Evolutionary conservation across 1,284 basidiomycete species (phyloP).

Genomic region (Ustilago crameri): DNA sequence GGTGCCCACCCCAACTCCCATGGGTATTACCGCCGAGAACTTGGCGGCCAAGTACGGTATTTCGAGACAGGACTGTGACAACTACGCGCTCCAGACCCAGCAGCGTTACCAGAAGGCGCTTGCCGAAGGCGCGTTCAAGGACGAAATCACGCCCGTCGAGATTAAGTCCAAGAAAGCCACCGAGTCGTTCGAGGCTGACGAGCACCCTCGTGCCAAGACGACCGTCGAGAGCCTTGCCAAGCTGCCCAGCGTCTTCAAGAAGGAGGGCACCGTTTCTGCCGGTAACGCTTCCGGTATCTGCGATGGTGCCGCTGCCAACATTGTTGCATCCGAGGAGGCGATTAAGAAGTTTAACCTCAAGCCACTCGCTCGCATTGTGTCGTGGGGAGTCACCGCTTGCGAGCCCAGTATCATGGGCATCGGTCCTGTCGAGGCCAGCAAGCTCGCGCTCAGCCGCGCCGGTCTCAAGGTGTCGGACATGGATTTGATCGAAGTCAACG

Average conservation of each 20-base stretch:
- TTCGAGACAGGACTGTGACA: constrained; percentile 84
- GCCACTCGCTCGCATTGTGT: constrained; percentile 89
- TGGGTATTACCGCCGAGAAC: constrained; percentile 82
- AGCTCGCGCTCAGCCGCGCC: constrained; percentile 68
- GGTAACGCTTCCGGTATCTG: constrained; percentile 96
- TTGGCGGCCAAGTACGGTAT: constrained; percentile 87
- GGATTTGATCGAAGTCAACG: constrained; percentile 73
- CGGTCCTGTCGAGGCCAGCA: constrained; percentile 72
- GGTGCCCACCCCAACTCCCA: constrained; percentile 71
- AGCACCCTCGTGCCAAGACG: constrained; percentile 78
- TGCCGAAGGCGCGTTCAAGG: constrained; percentile 69
- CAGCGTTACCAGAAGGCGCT: constrained; percentile 69
- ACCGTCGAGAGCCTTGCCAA: constrained; percentile 90
- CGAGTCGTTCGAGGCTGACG: constrained; percentile 69
- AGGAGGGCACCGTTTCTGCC: constrained; percentile 88
- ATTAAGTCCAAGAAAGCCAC: constrained; percentile 66
- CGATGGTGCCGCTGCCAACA: constrained; percentile 95
- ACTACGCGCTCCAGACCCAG: constrained; percentile 68
- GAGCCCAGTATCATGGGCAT: constrained; percentile 74
- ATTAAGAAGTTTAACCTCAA: constrained; percentile 84
- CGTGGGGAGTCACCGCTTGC: constrained; percentile 72
- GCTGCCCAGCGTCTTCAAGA: constrained; percentile 87
- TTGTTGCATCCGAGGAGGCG: constrained; percentile 90
- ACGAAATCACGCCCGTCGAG: constrained; percentile 68
- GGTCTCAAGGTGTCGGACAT: constrained; percentile 70